Percentiles rank a stretch among this genome's conserved stretches.
Conservation (phyloP, 495 filamentous ascomycete genomes). For the Penicillium salamii region DNA sequence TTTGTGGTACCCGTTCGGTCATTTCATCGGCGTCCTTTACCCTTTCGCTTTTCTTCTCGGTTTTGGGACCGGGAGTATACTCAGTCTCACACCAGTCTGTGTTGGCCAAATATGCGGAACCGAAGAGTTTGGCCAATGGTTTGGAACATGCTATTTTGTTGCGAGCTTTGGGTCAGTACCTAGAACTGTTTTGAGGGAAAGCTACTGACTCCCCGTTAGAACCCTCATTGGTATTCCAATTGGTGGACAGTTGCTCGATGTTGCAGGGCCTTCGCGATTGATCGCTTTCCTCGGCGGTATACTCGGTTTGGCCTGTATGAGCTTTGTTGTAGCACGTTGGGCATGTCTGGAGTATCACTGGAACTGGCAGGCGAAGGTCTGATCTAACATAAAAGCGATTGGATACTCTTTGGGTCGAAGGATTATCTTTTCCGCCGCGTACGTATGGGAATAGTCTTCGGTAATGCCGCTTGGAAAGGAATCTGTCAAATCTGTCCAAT, state of each 20-base stretch:
- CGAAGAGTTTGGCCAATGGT: constrained; percentile 59
- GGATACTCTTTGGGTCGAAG: too few relatives aligned
- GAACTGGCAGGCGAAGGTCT: constrained; percentile 6
- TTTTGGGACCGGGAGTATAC: constrained; percentile 55
- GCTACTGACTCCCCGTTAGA: background rate
- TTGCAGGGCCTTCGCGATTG: constrained; percentile 6
- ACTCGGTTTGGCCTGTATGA: background rate
- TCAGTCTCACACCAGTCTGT: constrained; percentile 58
- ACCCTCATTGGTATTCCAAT: constrained; percentile 10
- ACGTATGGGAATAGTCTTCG: too few relatives aligned
- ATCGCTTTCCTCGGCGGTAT: constrained; percentile 7
- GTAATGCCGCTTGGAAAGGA: too few relatives aligned
- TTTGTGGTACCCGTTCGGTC: constrained; percentile 54
- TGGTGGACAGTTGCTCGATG: constrained; percentile 5
- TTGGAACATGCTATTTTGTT: constrained; percentile 59
- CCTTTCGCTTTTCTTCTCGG: constrained; percentile 58
- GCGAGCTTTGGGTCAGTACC: constrained; percentile 12
- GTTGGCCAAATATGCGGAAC: constrained; percentile 56
- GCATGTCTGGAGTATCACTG: constrained; percentile 7
- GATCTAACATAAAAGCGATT: too few relatives aligned
- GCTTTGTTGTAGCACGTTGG: constrained; percentile 7
- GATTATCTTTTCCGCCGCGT: too few relatives aligned
- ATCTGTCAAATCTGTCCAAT: too few relatives aligned
- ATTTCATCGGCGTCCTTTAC: constrained; percentile 43
- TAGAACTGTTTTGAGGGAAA: background rate